Base-by-base conservation (phyloP, 2,329 filamentous ascomycete species). In the Hirsutella minnesotensis region DNA sequence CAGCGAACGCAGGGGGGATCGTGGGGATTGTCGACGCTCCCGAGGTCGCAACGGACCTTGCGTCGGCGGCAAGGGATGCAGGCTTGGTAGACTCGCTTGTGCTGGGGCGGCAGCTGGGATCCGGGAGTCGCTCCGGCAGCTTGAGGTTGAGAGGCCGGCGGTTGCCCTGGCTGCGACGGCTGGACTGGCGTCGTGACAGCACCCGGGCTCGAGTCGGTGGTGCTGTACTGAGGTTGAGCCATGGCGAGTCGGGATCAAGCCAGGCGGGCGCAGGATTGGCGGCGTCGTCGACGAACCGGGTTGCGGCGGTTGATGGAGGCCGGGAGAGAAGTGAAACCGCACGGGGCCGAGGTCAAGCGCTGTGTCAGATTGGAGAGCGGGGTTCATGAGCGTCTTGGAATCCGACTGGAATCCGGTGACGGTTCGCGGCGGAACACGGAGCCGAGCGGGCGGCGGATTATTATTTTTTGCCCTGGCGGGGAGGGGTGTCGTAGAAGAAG, bases 1-100 rank as follows among this genome's bases (percentile, higher is more conserved):
- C 92, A 98, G 57, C 92, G 81, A 46, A 90, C 85, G 62, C 92
- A 98, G 3, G 92, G 92, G 43, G 90, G 90, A 54, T 94, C 87
- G 63, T 89, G 81, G 20, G 92, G 92, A 55, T 92, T 90, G 65
- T 96, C 92, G 58, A 96, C 90, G 55, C 81, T 83, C 44, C 76
- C 76, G 7, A 81, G 64, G 50, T 79, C 75, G 60, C 74, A 79
- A 46, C 76, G 70, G 21, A 81, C 75, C 57, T 80, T 80, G 50
- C 75, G 69, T 3, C 74, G 70, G 16, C 75, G 73, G 48, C 75
- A 79, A 7, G 75, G 75, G 40, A 79, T 79, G 56, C 75, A 79
- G 24, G 75, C 75, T 54, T 79, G 75, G 49, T 79, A 79, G 49
- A 79, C 75, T 42, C 75, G 73, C 59, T 78, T 78, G 56, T 79